Base-by-base conservation (phyloP, 129 eudicot genomes). In the Gnaphalium uliginosum region DNA sequence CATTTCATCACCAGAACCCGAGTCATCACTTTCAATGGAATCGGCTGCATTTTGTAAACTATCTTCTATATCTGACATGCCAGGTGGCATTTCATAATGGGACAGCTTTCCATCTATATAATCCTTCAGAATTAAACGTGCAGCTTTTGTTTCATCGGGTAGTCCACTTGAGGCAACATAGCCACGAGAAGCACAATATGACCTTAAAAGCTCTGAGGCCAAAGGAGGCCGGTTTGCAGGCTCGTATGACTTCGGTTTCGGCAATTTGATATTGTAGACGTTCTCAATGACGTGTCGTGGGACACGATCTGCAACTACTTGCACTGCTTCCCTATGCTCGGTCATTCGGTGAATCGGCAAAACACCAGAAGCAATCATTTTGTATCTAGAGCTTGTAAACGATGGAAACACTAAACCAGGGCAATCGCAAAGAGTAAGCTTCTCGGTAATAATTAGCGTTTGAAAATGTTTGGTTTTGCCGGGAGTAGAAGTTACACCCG, bases 401-500 rank as follows among this genome's bases (percentile, higher is more conserved):
- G 98, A 90, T 15, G 98, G 97, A 30, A 94, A 94, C 11, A 94
- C 96, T 66, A 94, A 82, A 68, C 98, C 98, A 6, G 96, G 98
- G 73, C 98, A 90, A 83, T 94, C 98, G 30, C 98, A 94, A 10
- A 94, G 71, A 27, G 93, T 90, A 11, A 94, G 90, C 70, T 89
- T 85, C 41, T 87, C 96, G 2, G 98, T 83, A 10, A 94, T 94
- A 27, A 88, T 90, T 8, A 90, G 54, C 25, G 98, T 94, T 60
- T 94, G 98, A 75, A 94, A 94, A 83, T 94, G 98, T 74, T 94
- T 94, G 14, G 98, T 94, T 84, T 94, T 94, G 18, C 98, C 98
- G 0, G 98, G 98, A 33, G 98, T 94, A 37, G 95, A 89, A 7
- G 98, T 94, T 0, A 94, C 97, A 25, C 98, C 98, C 5, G 97